A percentile compares a stretch with the other conserved stretches of the same genome.
These are phyloP conservation scores for Kodamaea ohmeri DNA, from an alignment of 1,139 yeast genomes.

Conservation along the genomic window DNA sequence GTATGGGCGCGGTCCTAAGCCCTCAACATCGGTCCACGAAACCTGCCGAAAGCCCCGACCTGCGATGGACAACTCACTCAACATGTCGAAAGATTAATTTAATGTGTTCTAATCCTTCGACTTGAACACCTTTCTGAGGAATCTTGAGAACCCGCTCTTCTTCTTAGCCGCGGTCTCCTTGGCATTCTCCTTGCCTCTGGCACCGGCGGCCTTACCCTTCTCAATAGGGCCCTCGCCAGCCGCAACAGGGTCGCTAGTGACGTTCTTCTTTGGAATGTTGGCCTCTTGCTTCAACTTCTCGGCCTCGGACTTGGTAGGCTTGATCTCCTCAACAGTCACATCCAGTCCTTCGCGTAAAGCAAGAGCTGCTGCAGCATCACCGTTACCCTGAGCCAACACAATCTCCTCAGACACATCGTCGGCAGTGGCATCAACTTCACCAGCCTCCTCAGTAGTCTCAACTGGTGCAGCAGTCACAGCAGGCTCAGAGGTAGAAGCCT, in stretches of 20 bases:
- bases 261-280: slow-evolving; percentile 16
- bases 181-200: slow-evolving; percentile 21
- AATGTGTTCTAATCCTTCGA: slow-evolving; percentile 13
- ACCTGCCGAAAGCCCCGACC: background rate
- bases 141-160: slow-evolving; percentile 44
- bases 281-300: slow-evolving; percentile 37
- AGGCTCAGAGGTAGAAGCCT: slow-evolving; percentile 7
- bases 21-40: background rate
- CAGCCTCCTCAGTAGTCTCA: slow-evolving; percentile 1
- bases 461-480: slow-evolving; percentile 2
- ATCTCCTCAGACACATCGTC: slow-evolving; percentile 32
- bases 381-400: slow-evolving; percentile 39
- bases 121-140: slow-evolving; percentile 42
- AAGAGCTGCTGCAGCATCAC: slow-evolving; percentile 37
- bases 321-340: slow-evolving; percentile 43
- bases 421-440: slow-evolving; percentile 7
- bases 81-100: slow-evolving; percentile 1
- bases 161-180: slow-evolving; percentile 29
- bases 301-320: slow-evolving; percentile 41
- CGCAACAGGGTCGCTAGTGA: slow-evolving; percentile 13
- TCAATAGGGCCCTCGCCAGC: slow-evolving; percentile 17
- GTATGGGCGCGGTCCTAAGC: background rate
- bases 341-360: slow-evolving; percentile 38
- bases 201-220: slow-evolving; percentile 17
- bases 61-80: background rate